Conservation (phyloP, 805 yeast species). For the Pichia exigua region DNA sequence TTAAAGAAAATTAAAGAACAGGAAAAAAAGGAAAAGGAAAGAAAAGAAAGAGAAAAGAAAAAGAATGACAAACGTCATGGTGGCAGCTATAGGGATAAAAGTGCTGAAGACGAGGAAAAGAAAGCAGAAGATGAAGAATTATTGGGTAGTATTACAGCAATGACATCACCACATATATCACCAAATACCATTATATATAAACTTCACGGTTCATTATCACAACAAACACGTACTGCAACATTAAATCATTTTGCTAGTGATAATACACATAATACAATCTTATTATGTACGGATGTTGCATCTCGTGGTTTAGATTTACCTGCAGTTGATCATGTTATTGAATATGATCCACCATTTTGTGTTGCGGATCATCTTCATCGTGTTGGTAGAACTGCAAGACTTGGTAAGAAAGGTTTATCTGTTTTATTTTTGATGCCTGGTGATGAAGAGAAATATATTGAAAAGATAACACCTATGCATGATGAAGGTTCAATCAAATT, state of each 20-base stretch:
- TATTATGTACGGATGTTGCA: slow-evolving; percentile 96
- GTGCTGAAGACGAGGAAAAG: slow-evolving; percentile 8
- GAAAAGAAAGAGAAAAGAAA: not conserved
- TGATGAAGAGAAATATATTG: slow-evolving; percentile 75
- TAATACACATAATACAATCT: slow-evolving; percentile 41
- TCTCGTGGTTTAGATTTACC: slow-evolving; percentile 95
- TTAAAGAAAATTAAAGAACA: slow-evolving; percentile 20
- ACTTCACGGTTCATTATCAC: slow-evolving; percentile 87
- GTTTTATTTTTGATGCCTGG: slow-evolving; percentile 80
- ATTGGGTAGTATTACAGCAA: slow-evolving; percentile 28
- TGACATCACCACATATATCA: slow-evolving; percentile 47
- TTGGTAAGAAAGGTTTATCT: slow-evolving; percentile 81
- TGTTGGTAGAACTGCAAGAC: slow-evolving; percentile 97
- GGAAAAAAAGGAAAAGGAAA: not conserved
- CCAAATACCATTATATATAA: slow-evolving; percentile 44
- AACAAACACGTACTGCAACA: slow-evolving; percentile 74
- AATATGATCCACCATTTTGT: slow-evolving; percentile 91
- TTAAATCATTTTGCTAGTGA: slow-evolving; percentile 50
- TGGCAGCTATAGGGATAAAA: not conserved
- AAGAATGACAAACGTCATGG: not conserved
- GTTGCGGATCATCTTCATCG: slow-evolving; percentile 94
- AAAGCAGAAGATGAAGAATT: slow-evolving; percentile 4
- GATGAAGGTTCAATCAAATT: slow-evolving; percentile 38
- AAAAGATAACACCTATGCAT: slow-evolving; percentile 51
- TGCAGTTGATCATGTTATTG: slow-evolving; percentile 75